A percentile compares a stretch with the other conserved stretches of the same genome.
phyloP scores from a whole-genome alignment of 495 filamentous ascomycete species.

The Penicillium paradoxum region DNA sequence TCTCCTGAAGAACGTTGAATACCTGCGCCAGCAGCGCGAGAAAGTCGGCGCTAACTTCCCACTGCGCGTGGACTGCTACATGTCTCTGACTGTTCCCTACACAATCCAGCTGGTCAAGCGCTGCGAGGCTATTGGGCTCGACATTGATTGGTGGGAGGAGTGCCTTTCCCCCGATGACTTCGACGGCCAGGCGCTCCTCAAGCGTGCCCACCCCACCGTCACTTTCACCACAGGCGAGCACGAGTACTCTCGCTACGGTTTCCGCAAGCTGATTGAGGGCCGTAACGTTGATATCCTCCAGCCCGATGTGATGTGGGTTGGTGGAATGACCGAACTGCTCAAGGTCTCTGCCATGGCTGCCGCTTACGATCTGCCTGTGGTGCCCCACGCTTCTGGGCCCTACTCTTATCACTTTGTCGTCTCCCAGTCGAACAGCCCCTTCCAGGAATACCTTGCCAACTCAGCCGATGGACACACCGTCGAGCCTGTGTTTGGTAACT shows the following conservation, averaged over 20 bases:
- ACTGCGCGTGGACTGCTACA: conserved; percentile 93
- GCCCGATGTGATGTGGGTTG: conserved; percentile 95
- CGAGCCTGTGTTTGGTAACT: conserved; percentile 81
- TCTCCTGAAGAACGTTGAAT: conserved; percentile 82
- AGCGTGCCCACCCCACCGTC: conserved; percentile 80
- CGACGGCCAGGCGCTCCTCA: conserved; percentile 81
- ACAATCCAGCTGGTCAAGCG: conserved; percentile 84
- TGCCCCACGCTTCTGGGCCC: conserved; percentile 87
- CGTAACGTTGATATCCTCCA: conserved; percentile 91
- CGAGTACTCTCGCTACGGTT: conserved; percentile 87
- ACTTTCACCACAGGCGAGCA: conserved; percentile 96
- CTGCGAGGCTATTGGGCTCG: conserved; percentile 68
- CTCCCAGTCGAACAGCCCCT: conserved; percentile 83
- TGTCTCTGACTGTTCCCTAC: conserved; percentile 87
- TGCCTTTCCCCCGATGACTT: conserved; percentile 85
- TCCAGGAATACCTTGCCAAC: conserved; percentile 93
- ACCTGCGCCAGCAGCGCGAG: conserved; percentile 76
- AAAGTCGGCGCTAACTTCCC: conserved; percentile 85
- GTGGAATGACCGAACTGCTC: conserved; percentile 85
- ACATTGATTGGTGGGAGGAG: conserved; percentile 98
- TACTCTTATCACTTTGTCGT: conserved; percentile 95
- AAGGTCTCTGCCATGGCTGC: conserved; percentile 83
- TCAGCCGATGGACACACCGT: conserved; percentile 85
- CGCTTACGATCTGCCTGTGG: conserved; percentile 88
- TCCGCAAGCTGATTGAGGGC: conserved; percentile 88